Percentiles rank a stretch among this genome's conserved stretches.
These are phyloP conservation scores for Debaryomyces maramus DNA, from an alignment of 805 yeast genomes.

Conservation along the genomic window DNA sequence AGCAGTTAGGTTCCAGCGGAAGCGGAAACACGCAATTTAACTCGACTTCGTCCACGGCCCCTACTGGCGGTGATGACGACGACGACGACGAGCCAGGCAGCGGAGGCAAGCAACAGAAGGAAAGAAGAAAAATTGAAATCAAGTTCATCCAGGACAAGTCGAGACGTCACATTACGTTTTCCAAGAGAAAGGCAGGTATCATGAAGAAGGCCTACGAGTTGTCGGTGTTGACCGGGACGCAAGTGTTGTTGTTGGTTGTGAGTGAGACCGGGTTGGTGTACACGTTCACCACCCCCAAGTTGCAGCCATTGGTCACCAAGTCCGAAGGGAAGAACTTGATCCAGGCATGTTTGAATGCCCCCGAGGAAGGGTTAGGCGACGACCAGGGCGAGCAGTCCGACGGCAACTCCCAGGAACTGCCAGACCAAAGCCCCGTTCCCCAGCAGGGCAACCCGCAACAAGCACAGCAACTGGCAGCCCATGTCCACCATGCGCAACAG, in stretches of 20 bases:
- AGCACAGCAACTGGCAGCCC: constrained; percentile 28
- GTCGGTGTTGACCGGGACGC: constrained; percentile 95
- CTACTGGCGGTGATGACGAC: constrained; percentile 41
- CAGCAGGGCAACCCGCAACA: constrained; percentile 11
- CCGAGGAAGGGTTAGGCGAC: constrained; percentile 76
- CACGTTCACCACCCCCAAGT: constrained; percentile 98
- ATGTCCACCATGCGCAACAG: constrained; percentile 21
- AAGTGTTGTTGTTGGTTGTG: constrained; percentile 89
- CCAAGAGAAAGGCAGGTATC: constrained; percentile 97
- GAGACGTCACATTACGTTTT: constrained; percentile 95
- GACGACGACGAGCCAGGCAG: constrained; percentile 53
- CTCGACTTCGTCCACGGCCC: constrained; percentile 24
- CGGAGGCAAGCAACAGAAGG: constrained; percentile 52
- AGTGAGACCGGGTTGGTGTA: constrained; percentile 98
- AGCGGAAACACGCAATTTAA: constrained; percentile 15
- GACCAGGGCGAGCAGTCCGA: constrained; percentile 59
- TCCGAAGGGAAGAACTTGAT: constrained; percentile 96
- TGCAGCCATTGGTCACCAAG: constrained; percentile 96
- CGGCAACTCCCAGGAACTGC: constrained; percentile 43
- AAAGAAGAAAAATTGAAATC: constrained; percentile 88
- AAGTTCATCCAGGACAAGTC: constrained; percentile 97
- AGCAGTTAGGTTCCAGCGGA: constrained; percentile 17
- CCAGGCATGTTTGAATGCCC: constrained; percentile 96
- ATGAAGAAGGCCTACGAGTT: constrained; percentile 99
- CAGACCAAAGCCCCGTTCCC: constrained; percentile 41